Conservation (phyloP, 2,329 filamentous ascomycete genomes). For the Neonectria punicea region DNA sequence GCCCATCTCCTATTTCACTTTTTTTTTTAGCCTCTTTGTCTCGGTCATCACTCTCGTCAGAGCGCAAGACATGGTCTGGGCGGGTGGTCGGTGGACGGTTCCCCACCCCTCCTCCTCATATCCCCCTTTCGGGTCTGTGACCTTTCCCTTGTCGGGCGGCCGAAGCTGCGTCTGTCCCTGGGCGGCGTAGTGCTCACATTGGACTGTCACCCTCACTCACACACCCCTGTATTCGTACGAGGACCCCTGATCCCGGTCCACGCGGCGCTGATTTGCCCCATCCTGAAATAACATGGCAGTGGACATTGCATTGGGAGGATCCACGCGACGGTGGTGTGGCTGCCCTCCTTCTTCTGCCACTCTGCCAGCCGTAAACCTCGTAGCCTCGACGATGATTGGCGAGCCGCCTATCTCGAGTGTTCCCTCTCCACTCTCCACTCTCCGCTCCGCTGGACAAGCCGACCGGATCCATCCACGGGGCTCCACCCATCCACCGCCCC, state of each 20-base stretch:
- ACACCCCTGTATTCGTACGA: slow-evolving; percentile 10
- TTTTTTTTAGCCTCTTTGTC: slow-evolving; percentile 15
- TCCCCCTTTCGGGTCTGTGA: slow-evolving; percentile 24
- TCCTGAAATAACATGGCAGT: slow-evolving; percentile 29
- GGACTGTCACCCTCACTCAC: background rate
- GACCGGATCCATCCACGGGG: slow-evolving; percentile 15
- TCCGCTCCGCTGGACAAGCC: slow-evolving; percentile 19
- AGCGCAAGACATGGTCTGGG: slow-evolving; percentile 30
- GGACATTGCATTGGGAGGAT: slow-evolving; percentile 13
- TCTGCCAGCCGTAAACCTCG: slow-evolving; percentile 6
- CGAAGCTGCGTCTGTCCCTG: slow-evolving; percentile 9
- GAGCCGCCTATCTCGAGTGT: slow-evolving; percentile 23
- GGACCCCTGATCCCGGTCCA: slow-evolving; percentile 17
- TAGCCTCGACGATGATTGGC: slow-evolving; percentile 5
- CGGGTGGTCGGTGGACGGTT: slow-evolving; percentile 10
- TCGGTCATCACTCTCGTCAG: slow-evolving; percentile 37
- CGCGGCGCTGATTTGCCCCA: slow-evolving; percentile 32
- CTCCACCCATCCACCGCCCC: slow-evolving; percentile 26
- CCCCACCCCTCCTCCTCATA: slow-evolving; percentile 19
- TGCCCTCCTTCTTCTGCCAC: slow-evolving; percentile 16
- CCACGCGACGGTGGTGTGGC: slow-evolving; percentile 32
- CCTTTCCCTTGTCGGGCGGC: slow-evolving; percentile 15
- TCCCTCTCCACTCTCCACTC: slow-evolving; percentile 26
- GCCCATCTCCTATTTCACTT: slow-evolving; percentile 6
- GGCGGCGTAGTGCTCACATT: background rate